These are phyloP conservation scores for Calonectria fujianensis DNA, from an alignment of 2,329 filamentous ascomycete species.

Conservation along the genomic window DNA sequence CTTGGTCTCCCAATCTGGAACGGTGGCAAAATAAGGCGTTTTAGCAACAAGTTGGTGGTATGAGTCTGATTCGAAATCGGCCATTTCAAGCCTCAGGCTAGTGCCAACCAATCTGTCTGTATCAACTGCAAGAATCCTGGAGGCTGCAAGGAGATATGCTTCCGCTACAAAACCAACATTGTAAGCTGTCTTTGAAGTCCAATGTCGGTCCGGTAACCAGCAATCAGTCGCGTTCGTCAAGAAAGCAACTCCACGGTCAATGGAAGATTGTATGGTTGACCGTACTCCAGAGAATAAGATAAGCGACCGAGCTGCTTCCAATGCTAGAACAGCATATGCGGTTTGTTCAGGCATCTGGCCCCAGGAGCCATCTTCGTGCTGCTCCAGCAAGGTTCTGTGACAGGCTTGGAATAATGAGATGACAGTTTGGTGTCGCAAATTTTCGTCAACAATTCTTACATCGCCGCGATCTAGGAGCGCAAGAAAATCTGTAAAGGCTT, in stretches of 20 bases:
- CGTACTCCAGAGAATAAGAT: background rate
- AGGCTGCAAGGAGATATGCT: background rate
- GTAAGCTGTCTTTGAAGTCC: slow-evolving; percentile 1
- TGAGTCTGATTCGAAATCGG: too few species aligned
- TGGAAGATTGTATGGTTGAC: slow-evolving; percentile 1
- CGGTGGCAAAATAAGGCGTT: too few species aligned
- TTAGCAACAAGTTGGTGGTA: too few species aligned
- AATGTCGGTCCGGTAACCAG: background rate
- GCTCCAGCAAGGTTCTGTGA: background rate
- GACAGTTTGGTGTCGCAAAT: background rate
- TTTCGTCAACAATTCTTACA: background rate
- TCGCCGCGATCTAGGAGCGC: background rate
- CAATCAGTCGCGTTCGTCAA: background rate
- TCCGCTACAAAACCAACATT: background rate
- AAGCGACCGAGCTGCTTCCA: background rate
- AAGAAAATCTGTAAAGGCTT: background rate
- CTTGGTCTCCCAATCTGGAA: too few species aligned
- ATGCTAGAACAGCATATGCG: background rate
- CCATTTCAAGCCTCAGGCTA: background rate
- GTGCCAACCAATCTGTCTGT: background rate
- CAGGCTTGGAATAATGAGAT: background rate
- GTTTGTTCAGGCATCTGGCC: background rate
- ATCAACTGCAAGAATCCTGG: background rate
- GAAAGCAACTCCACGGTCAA: background rate
- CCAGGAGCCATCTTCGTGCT: background rate